Percentiles rank a stretch among this genome's conserved stretches.
phyloP scores from a whole-genome alignment of 306 rosid species.

The Dalbergia cultrata region DNA sequence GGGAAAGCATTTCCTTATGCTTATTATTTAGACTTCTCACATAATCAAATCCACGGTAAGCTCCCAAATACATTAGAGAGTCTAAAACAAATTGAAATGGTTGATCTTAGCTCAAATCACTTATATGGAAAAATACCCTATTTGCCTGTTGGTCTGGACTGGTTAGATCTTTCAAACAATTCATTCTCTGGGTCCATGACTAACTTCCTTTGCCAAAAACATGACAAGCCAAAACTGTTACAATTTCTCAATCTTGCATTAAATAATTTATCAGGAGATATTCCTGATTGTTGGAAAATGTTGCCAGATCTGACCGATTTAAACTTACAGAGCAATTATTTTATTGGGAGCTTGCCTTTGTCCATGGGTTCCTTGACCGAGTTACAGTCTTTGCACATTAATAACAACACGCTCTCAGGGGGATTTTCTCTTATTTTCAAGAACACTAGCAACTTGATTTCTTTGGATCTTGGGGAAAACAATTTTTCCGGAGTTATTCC shows the following conservation, averaged over 20 bases:
- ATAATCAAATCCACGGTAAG: slow-evolving; percentile 35
- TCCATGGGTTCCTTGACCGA: neutral
- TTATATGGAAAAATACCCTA: neutral
- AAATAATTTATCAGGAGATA: slow-evolving; percentile 33
- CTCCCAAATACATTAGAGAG: neutral
- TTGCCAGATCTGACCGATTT: neutral
- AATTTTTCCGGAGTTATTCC: slow-evolving; percentile 1
- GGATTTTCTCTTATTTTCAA: neutral
- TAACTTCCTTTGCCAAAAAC: neutral
- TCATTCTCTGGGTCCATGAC: slow-evolving; percentile 7
- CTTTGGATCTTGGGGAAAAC: slow-evolving; percentile 13
- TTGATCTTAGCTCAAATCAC: slow-evolving; percentile 36
- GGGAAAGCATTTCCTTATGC: neutral
- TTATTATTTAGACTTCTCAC: neutral
- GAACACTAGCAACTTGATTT: neutral
- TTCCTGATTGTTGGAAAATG: slow-evolving; percentile 24
- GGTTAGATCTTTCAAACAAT: slow-evolving; percentile 35
- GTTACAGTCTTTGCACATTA: neutral
- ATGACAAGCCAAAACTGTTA: neutral
- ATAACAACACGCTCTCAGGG: neutral
- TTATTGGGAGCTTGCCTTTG: neutral
- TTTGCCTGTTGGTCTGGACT: fast-evolving
- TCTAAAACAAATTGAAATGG: fast-evolving
- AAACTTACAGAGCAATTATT: slow-evolving; percentile 1
- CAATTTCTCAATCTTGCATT: slow-evolving; percentile 17